These are phyloP conservation scores for Sanghuangporus sanghuang DNA, from an alignment of 1,284 basidiomycete species.

Conservation along the genomic window DNA sequence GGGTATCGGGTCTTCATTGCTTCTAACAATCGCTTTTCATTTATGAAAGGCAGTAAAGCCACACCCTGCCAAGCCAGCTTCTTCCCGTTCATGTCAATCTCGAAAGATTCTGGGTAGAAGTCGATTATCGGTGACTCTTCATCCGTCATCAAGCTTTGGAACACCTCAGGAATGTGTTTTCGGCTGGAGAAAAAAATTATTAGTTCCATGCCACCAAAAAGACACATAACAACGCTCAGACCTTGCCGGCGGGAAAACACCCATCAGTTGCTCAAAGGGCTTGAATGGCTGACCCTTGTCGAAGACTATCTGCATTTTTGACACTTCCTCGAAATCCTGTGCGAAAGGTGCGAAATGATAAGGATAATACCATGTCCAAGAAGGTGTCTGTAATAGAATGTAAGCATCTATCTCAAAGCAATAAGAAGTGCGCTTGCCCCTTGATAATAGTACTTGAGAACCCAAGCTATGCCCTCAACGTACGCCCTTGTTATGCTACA, in stretches of 20 bases:
- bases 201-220: constrained; percentile 5
- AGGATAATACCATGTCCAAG: constrained; percentile 99
- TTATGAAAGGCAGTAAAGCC: constrained; percentile 94
- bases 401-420: neutral
- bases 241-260: constrained; percentile 94
- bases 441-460: constrained; percentile 97
- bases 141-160: constrained; percentile 88
- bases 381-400: constrained; percentile 63
- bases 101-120: constrained; percentile 91
- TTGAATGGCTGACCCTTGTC: constrained; percentile 85
- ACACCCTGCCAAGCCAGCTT: constrained; percentile 99
- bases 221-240: constrained; percentile 28
- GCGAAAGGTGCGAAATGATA: constrained; percentile 99
- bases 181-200: constrained; percentile 45
- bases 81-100: constrained; percentile 99
- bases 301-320: constrained; percentile 77
- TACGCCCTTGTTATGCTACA: constrained; percentile 78
- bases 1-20: constrained; percentile 79
- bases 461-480: constrained; percentile 95
- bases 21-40: constrained; percentile 75
- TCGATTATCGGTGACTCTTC: constrained; percentile 91
- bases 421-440: constrained; percentile 54
- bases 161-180: constrained; percentile 80
- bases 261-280: constrained; percentile 97
- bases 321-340: constrained; percentile 85